These are phyloP conservation scores for Pythium biforme DNA, from an alignment of 352 stramenopile genomes.

Conservation along the genomic window DNA sequence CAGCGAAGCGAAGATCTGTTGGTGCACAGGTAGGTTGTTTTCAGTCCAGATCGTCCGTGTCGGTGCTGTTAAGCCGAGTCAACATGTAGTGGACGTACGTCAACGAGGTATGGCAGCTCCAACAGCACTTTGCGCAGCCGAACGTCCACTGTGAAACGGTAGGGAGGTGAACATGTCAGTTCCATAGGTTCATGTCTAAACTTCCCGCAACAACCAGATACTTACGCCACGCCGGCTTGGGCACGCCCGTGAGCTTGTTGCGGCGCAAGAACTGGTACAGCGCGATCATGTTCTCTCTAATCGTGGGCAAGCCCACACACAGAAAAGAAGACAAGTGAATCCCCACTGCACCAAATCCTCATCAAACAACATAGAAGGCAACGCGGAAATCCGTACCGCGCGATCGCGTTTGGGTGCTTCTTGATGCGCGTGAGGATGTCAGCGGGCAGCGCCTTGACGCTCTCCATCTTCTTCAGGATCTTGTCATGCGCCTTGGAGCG, in stretches of 20 bases:
- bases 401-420: conserved; percentile 70
- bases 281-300: conserved; percentile 78
- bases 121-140: conserved; percentile 67
- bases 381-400: conserved; percentile 24
- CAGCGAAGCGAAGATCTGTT: conserved; percentile 56
- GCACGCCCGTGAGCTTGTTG: conserved; percentile 61
- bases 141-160: conserved; percentile 44
- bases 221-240: conserved; percentile 65
- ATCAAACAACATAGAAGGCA: background rate
- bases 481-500: conserved; percentile 74
- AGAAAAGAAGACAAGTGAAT: conserved; percentile 9
- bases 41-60: background rate
- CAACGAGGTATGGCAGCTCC: conserved; percentile 74
- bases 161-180: background rate
- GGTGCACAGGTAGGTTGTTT: no score
- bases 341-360: no score
- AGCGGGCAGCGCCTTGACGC: conserved; percentile 50
- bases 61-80: no score
- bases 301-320: background rate
- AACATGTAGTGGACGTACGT: conserved; percentile 31
- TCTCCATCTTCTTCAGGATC: conserved; percentile 81
- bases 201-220: background rate
- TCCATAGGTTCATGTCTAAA: no score
- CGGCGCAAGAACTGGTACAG: conserved; percentile 78
- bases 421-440: conserved; percentile 71